These are phyloP conservation scores for Colletotrichum gloeosporioides DNA, from an alignment of 2,329 filamentous ascomycete species.

Conservation along the genomic window DNA sequence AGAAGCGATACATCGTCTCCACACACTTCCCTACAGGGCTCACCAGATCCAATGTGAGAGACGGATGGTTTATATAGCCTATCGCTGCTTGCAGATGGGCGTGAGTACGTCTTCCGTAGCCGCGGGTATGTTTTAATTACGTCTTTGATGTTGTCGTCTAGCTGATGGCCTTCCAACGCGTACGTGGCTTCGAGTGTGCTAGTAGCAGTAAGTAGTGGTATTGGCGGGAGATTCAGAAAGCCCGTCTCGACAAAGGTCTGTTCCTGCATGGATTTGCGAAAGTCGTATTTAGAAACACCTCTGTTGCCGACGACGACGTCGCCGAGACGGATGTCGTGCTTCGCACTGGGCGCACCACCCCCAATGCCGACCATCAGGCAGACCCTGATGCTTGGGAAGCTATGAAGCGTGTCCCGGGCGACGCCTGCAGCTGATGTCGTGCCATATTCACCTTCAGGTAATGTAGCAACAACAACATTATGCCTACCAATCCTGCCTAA, in stretches of 20 bases:
- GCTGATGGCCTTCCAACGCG: not conserved
- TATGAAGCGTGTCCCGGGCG: slow-evolving; percentile 16
- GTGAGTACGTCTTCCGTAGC: slow-evolving; percentile 8
- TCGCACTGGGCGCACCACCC: slow-evolving; percentile 36
- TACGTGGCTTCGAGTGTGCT: not conserved
- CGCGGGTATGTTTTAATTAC: not conserved
- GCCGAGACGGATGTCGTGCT: slow-evolving; percentile 36
- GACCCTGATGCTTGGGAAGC: not conserved
- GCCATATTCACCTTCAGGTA: slow-evolving; percentile 28
- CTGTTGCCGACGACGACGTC: not conserved
- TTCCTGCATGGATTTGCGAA: slow-evolving; percentile 14
- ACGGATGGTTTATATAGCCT: slow-evolving; percentile 8
- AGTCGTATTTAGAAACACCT: too few species aligned
- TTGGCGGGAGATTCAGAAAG: not conserved
- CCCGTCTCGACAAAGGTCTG: slow-evolving; percentile 4
- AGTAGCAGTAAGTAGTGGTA: not conserved
- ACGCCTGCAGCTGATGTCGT: too few species aligned
- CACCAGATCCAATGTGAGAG: not conserved
- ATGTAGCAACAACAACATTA: slow-evolving; percentile 30
- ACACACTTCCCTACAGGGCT: too few species aligned
- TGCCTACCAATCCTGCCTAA: slow-evolving; percentile 24
- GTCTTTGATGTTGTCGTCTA: not conserved
- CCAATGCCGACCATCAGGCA: slow-evolving; percentile 30
- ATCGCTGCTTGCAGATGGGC: not conserved
- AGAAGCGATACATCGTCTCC: too few species aligned